Evolutionary conservation across 805 yeast species (phyloP).

Genomic region (Cyberlindnera euphorbiae): DNA sequence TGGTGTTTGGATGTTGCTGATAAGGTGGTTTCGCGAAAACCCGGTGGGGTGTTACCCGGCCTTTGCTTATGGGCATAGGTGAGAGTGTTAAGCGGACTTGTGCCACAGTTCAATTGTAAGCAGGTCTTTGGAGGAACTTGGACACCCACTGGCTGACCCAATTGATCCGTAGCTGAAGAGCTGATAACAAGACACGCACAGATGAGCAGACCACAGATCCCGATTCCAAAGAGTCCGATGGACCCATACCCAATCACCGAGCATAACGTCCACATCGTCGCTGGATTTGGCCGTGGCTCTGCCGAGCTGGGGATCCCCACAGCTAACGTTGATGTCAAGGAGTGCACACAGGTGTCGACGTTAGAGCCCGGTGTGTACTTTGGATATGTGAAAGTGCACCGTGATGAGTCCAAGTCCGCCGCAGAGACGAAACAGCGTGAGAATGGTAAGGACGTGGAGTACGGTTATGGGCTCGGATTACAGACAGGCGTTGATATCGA

Average conservation of each 20-base stretch:
- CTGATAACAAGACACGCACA: too few species aligned
- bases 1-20: too few species aligned
- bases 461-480: slow-evolving; percentile 58
- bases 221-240: slow-evolving; percentile 38
- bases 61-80: too few species aligned
- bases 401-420: not conserved
- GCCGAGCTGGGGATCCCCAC: slow-evolving; percentile 93
- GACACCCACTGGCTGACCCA: too few species aligned
- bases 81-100: too few species aligned
- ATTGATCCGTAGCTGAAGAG: too few species aligned
- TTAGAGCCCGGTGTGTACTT: slow-evolving; percentile 82
- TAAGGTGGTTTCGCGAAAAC: too few species aligned
- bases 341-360: slow-evolving; percentile 32
- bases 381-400: slow-evolving; percentile 47
- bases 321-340: slow-evolving; percentile 72
- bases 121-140: too few species aligned
- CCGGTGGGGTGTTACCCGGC: too few species aligned
- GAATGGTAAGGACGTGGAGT: slow-evolving; percentile 41
- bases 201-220: slow-evolving; percentile 24
- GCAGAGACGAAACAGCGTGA: slow-evolving; percentile 25
- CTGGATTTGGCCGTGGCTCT: slow-evolving; percentile 96
- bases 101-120: too few species aligned
- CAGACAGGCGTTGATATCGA: slow-evolving; percentile 33
- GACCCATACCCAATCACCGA: slow-evolving; percentile 47
- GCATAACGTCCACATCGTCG: slow-evolving; percentile 43